phyloP scores from a whole-genome alignment of 1,284 basidiomycete genomes.

The Ceratobasidium sp. region DNA sequence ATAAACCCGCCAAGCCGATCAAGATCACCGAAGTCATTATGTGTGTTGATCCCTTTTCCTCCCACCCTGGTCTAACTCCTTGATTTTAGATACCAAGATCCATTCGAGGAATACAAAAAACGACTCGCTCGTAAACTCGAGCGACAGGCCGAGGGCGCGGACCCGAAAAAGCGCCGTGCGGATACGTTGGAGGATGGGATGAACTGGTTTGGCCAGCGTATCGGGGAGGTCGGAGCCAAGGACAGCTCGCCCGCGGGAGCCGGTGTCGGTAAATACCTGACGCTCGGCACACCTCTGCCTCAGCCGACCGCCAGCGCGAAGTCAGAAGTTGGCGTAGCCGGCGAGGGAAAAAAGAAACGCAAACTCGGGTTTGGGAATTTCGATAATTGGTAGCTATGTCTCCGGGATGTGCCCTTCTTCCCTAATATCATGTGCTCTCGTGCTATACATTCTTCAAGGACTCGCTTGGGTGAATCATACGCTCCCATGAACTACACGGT shows the following conservation, averaged over 20 bases:
- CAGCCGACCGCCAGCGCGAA: neutral
- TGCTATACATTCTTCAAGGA: neutral
- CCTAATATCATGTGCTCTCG: neutral
- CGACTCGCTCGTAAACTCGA: slow-evolving; percentile 81
- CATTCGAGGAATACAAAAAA: slow-evolving; percentile 85
- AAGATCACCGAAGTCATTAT: slow-evolving; percentile 82
- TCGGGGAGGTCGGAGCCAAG: slow-evolving; percentile 23
- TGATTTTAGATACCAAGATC: slow-evolving; percentile 67
- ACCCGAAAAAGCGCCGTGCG: slow-evolving; percentile 52
- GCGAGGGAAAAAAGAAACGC: slow-evolving; percentile 74
- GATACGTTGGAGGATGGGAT: slow-evolving; percentile 72
- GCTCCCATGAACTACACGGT: too few species aligned
- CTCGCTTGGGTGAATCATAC: too few species aligned
- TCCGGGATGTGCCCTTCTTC: neutral
- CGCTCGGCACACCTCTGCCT: slow-evolving; percentile 47
- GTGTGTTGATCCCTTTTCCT: slow-evolving; percentile 60
- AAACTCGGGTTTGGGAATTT: slow-evolving; percentile 86
- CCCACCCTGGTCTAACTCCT: slow-evolving; percentile 32
- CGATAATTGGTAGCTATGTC: slow-evolving; percentile 70
- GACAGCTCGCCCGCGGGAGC: slow-evolving; percentile 35
- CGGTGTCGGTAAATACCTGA: slow-evolving; percentile 76
- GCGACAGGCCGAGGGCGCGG: slow-evolving; percentile 62
- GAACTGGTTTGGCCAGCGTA: slow-evolving; percentile 78
- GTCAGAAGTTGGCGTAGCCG: slow-evolving; percentile 50
- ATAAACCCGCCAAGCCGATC: slow-evolving; percentile 87